phyloP scores from a whole-genome alignment of 164 flowering plant species.

The Vitis riparia region DNA sequence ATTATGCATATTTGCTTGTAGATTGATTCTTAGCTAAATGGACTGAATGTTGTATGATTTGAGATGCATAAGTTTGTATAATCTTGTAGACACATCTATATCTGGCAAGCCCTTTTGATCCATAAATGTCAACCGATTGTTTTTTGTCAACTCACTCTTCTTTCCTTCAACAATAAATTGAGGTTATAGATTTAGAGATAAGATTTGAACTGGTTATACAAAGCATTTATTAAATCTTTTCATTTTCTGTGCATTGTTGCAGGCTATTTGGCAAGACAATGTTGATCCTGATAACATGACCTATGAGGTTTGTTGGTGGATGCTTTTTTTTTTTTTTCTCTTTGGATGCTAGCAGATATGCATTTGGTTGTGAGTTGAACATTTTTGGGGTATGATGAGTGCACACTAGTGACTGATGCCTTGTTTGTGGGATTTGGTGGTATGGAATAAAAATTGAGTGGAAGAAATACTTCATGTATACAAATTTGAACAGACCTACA shows the following conservation, averaged over 20 bases:
- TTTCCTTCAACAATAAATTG: not conserved
- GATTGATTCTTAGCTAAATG: no score
- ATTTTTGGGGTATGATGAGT: not conserved
- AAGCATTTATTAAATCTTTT: not conserved
- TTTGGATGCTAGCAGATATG: no score
- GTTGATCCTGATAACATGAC: conserved; percentile 52
- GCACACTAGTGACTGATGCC: not conserved
- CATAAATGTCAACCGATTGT: no score
- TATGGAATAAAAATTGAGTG: no score
- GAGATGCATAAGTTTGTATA: no score
- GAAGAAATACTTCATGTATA: not conserved
- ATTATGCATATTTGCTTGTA: no score
- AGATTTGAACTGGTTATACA: not conserved
- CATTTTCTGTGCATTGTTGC: conserved; percentile 4
- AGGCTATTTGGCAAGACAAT: conserved; percentile 48
- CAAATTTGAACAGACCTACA: no score
- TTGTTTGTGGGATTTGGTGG: not conserved
- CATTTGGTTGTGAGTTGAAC: not conserved
- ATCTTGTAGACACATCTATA: no score
- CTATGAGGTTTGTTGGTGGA: conserved; percentile 31
- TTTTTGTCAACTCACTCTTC: no score
- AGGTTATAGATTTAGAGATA: not conserved
- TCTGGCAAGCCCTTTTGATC: no score
- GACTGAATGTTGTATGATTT: no score
- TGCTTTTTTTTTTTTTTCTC: no score